Conservation (phyloP, 2,329 filamentous ascomycete species). For the Dendrostoma leiphaemia region DNA sequence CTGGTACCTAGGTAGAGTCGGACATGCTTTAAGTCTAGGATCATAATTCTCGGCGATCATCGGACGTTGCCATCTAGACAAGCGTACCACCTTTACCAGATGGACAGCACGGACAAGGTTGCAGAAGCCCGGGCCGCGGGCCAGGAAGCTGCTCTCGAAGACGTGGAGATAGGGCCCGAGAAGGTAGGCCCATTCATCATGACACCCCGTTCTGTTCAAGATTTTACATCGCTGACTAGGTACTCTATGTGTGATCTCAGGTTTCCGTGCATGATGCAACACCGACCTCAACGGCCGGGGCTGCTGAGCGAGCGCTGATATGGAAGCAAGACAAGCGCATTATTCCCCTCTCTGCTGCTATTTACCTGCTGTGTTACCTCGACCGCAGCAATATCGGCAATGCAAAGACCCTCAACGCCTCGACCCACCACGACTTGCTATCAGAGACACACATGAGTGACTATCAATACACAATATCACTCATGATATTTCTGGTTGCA, state of each 20-base stretch:
- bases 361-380: slow-evolving; percentile 57
- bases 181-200: slow-evolving; percentile 9
- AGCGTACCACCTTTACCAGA: too few species aligned
- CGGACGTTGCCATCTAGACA: too few species aligned
- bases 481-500: slow-evolving; percentile 59
- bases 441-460: slow-evolving; percentile 58
- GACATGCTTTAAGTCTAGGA: too few species aligned
- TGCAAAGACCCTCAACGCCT: slow-evolving; percentile 61
- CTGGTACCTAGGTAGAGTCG: too few species aligned
- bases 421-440: slow-evolving; percentile 57
- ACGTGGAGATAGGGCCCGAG: slow-evolving; percentile 9
- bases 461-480: slow-evolving; percentile 52
- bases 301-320: slow-evolving; percentile 12
- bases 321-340: slow-evolving; percentile 51
- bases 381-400: slow-evolving; percentile 62
- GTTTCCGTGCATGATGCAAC: not conserved
- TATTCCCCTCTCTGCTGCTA: slow-evolving; percentile 49
- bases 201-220: too few species aligned
- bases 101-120: too few species aligned
- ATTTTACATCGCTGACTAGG: too few species aligned
- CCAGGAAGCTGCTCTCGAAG: slow-evolving; percentile 1
- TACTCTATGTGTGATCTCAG: too few species aligned
- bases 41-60: too few species aligned
- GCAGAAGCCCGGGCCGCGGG: slow-evolving; percentile 1
- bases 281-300: slow-evolving; percentile 1